Evolutionary conservation across 441 rosid genomes (phyloP).

Genomic region (Sinapis alba): DNA sequence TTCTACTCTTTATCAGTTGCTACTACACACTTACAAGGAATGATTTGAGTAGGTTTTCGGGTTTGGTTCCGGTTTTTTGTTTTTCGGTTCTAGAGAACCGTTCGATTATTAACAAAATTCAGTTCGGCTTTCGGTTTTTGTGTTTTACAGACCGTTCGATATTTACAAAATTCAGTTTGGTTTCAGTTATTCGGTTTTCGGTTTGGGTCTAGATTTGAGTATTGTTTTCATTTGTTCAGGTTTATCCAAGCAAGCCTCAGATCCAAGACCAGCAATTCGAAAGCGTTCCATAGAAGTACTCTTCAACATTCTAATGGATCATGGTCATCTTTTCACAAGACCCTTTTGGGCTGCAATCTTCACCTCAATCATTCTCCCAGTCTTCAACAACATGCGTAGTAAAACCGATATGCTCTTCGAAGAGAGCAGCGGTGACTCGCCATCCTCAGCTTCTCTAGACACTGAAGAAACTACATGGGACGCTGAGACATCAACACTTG

Average conservation of each 20-base stretch:
- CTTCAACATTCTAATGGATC: slow-evolving; percentile 90
- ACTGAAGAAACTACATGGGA: slow-evolving; percentile 79
- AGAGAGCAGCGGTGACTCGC: slow-evolving; percentile 48
- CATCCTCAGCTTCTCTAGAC: slow-evolving; percentile 47
- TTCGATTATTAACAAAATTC: not conserved
- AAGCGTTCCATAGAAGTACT: slow-evolving; percentile 88
- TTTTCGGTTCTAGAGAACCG: not conserved
- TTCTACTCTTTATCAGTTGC: not conserved
- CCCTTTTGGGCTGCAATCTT: slow-evolving; percentile 74
- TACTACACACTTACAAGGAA: not conserved
- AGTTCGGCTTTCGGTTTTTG: too few species aligned
- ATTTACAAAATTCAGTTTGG: not conserved
- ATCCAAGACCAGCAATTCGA: slow-evolving; percentile 75
- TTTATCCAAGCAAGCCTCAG: slow-evolving; percentile 76
- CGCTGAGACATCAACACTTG: slow-evolving; percentile 74
- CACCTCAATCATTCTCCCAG: slow-evolving; percentile 64
- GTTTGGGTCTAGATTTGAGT: not conserved
- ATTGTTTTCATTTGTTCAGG: slow-evolving; percentile 53
- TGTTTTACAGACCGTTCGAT: not conserved
- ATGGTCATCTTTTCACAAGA: slow-evolving; percentile 84
- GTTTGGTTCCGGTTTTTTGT: not conserved
- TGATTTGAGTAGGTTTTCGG: not conserved
- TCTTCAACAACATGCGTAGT: slow-evolving; percentile 57
- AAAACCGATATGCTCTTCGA: slow-evolving; percentile 49
- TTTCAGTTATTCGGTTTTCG: too few species aligned